A percentile compares a stretch with the other conserved stretches of the same genome.
Conservation (phyloP, 2,329 filamentous ascomycete species). For the Emydomyces testavorans region DNA sequence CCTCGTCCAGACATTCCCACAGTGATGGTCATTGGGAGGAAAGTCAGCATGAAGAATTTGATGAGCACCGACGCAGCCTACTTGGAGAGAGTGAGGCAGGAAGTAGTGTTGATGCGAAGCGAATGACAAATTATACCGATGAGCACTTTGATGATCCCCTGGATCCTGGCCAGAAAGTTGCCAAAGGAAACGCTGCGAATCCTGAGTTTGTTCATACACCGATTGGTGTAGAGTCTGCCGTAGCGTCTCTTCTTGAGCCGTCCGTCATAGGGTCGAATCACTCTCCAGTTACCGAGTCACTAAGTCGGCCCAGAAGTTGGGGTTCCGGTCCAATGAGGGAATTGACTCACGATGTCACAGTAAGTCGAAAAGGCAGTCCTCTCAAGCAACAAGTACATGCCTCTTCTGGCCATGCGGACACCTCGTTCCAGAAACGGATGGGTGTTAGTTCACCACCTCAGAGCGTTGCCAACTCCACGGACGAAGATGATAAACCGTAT, state of each 20-base stretch:
- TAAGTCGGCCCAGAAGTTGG: slow-evolving; percentile 28
- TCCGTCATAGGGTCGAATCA: slow-evolving; percentile 55
- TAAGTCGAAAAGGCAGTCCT: slow-evolving; percentile 33
- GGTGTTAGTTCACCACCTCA: slow-evolving; percentile 43
- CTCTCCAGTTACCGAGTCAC: slow-evolving; percentile 34
- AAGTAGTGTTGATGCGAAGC: slow-evolving; percentile 42
- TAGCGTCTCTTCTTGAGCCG: slow-evolving; percentile 79
- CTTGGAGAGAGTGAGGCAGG: slow-evolving; percentile 20
- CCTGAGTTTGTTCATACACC: slow-evolving; percentile 64
- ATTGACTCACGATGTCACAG: slow-evolving; percentile 18
- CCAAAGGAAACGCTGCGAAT: slow-evolving; percentile 57
- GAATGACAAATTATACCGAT: slow-evolving; percentile 42
- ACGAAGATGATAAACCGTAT: slow-evolving; percentile 39
- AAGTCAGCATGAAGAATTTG: slow-evolving; percentile 20
- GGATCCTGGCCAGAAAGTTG: slow-evolving; percentile 58
- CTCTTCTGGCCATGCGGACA: slow-evolving; percentile 28
- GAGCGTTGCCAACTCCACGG: slow-evolving; percentile 40
- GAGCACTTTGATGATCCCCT: slow-evolving; percentile 46
- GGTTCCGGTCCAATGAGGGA: slow-evolving; percentile 21
- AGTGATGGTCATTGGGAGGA: slow-evolving; percentile 21
- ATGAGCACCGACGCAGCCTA: slow-evolving; percentile 14
- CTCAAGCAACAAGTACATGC: slow-evolving; percentile 35
- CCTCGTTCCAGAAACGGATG: slow-evolving; percentile 31
- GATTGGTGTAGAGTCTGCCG: slow-evolving; percentile 70
- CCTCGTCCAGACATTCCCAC: slow-evolving; percentile 21